These are phyloP conservation scores for Ambrosia hybrid DNA, from an alignment of 140 eudicot genomes.

Conservation along the genomic window DNA sequence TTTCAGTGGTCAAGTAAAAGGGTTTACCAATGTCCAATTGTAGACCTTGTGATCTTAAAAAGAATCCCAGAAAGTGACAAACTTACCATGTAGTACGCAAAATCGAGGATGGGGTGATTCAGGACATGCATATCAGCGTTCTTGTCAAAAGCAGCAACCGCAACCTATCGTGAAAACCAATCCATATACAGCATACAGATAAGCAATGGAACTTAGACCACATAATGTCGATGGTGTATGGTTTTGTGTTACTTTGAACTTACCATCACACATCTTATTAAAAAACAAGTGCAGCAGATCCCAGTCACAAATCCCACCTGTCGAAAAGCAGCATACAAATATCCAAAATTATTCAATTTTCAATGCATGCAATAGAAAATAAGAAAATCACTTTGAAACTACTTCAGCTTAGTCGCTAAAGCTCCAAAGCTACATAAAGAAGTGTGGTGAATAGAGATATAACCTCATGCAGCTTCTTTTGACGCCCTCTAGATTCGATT, in stretches of 20 bases:
- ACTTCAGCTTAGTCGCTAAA: not conserved
- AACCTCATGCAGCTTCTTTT: slow-evolving; percentile 80
- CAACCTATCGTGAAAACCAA: slow-evolving; percentile 44
- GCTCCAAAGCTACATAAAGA: not conserved
- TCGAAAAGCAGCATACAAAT: slow-evolving; percentile 5
- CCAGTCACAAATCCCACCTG: slow-evolving; percentile 95
- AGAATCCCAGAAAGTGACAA: not conserved
- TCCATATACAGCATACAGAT: not conserved
- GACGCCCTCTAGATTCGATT: slow-evolving; percentile 87
- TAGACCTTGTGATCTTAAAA: not conserved
- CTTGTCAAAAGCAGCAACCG: slow-evolving; percentile 64
- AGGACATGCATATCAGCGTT: slow-evolving; percentile 69
- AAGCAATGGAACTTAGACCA: not conserved
- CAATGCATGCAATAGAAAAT: slow-evolving; percentile 1
- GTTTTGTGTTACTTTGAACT: slow-evolving; percentile 22
- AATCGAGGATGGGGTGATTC: slow-evolving; percentile 72
- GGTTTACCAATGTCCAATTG: too few relatives aligned
- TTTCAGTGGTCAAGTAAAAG: too few relatives aligned
- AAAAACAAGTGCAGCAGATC: slow-evolving; percentile 88
- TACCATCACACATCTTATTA: slow-evolving; percentile 82
- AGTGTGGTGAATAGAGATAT: slow-evolving; percentile 2
- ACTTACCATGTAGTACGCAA: slow-evolving; percentile 67
- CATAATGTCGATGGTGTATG: not conserved
- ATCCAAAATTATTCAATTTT: not conserved
- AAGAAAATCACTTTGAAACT: not conserved